Percentiles rank a stretch among this genome's conserved stretches.
These are phyloP conservation scores for Trifolium subterraneum DNA, from an alignment of 306 rosid genomes.

Conservation along the genomic window DNA sequence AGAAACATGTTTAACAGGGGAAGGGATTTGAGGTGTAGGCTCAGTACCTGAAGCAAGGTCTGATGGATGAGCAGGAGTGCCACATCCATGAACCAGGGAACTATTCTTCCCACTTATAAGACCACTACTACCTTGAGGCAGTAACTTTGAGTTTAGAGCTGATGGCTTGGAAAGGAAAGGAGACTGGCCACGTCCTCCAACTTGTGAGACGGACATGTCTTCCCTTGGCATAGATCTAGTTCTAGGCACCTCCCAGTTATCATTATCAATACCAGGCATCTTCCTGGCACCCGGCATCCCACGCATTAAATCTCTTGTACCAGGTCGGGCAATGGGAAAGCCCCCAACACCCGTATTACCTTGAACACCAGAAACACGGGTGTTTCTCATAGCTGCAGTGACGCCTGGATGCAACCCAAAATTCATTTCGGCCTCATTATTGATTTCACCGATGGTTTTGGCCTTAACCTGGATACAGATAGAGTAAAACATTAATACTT, in stretches of 20 bases:
- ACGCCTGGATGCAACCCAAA: conserved; percentile 98
- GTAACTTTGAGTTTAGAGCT: conserved; percentile 61
- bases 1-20: conserved; percentile 54
- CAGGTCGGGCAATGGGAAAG: conserved; percentile 72
- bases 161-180: conserved; percentile 63
- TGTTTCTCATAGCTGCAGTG: conserved; percentile 78
- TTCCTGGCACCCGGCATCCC: conserved; percentile 96
- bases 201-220: conserved; percentile 57
- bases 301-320: conserved; percentile 95
- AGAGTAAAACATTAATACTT: conserved; percentile 24
- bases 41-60: conserved; percentile 47
- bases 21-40: conserved; percentile 54
- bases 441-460: conserved; percentile 92
- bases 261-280: conserved; percentile 93
- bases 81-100: conserved; percentile 81
- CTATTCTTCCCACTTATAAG: conserved; percentile 70
- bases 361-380: conserved; percentile 65
- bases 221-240: conserved; percentile 71
- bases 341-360: conserved; percentile 73
- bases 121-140: conserved; percentile 92
- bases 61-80: conserved; percentile 59
- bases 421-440: conserved; percentile 91
- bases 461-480: conserved; percentile 73
- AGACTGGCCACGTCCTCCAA: conserved; percentile 74
- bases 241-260: conserved; percentile 86